phyloP scores from a whole-genome alignment of 371 early-diverging fungal genomes.

The Lichtheimia ramosa region DNA sequence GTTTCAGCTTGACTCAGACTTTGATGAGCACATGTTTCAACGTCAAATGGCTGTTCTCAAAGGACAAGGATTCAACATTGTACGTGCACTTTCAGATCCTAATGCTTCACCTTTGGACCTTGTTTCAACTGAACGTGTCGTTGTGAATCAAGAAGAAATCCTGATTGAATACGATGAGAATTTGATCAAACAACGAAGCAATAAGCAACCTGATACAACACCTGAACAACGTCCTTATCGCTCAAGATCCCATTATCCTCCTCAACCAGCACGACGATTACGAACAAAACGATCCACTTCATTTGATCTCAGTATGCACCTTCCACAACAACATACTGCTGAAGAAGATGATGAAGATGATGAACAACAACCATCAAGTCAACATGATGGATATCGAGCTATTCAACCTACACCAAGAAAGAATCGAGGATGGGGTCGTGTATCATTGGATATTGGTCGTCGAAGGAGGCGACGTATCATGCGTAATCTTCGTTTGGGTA shows the following conservation, averaged over 20 bases:
- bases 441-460: slow-evolving; percentile 21
- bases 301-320: slow-evolving; percentile 26
- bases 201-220: too few relatives aligned
- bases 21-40: slow-evolving; percentile 79
- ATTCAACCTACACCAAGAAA: slow-evolving; percentile 5
- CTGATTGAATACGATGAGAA: slow-evolving; percentile 41
- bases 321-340: not conserved
- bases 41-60: slow-evolving; percentile 82
- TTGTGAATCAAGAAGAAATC: slow-evolving; percentile 59
- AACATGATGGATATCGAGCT: not conserved
- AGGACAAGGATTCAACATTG: slow-evolving; percentile 86
- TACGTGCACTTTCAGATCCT: slow-evolving; percentile 65
- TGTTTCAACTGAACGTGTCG: slow-evolving; percentile 49
- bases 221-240: not conserved
- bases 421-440: slow-evolving; percentile 14
- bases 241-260: not conserved
- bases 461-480: slow-evolving; percentile 12
- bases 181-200: slow-evolving; percentile 15
- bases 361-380: slow-evolving; percentile 3
- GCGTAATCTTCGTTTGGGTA: slow-evolving; percentile 10
- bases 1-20: slow-evolving; percentile 72
- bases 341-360: not conserved
- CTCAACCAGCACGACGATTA: slow-evolving; percentile 12
- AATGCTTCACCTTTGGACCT: slow-evolving; percentile 59
- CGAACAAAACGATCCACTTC: slow-evolving; percentile 40